These are phyloP conservation scores for Thermothielavioides terrestris DNA, from an alignment of 495 filamentous ascomycete species.

Conservation along the genomic window DNA sequence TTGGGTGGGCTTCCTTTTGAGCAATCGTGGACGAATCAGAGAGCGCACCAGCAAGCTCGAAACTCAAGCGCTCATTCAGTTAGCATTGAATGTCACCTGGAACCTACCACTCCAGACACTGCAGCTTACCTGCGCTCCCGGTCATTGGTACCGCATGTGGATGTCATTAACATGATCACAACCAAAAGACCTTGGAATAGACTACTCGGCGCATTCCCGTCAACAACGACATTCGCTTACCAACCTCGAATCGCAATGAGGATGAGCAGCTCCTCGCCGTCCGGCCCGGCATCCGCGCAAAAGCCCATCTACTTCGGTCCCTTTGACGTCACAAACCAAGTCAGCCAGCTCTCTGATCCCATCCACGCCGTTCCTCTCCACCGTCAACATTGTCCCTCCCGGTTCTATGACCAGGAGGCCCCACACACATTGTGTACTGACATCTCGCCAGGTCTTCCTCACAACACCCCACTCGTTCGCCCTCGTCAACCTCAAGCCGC, in stretches of 20 bases:
- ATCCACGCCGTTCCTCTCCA: no score
- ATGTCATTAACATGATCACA: slow-evolving; percentile 1
- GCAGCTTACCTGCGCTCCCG: no score
- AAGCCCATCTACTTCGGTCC: slow-evolving; percentile 51
- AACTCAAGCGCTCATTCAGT: no score
- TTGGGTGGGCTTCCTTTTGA: no score
- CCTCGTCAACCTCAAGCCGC: slow-evolving; percentile 88
- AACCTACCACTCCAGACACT: no score
- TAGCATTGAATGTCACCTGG: no score
- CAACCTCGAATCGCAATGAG: background rate
- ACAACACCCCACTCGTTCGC: slow-evolving; percentile 68
- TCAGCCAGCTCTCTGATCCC: slow-evolving; percentile 16
- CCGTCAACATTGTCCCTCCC: no score
- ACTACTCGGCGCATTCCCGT: background rate
- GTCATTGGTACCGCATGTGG: background rate
- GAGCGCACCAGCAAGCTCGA: no score
- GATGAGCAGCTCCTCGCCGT: slow-evolving; percentile 4
- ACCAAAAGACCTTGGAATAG: background rate
- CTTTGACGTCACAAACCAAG: slow-evolving; percentile 57
- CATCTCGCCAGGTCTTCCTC: slow-evolving; percentile 69
- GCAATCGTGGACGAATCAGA: no score
- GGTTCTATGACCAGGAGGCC: no score
- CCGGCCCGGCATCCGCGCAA: background rate
- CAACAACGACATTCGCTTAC: background rate
- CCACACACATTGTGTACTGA: no score